Evolutionary conservation across 805 yeast species (phyloP).

Genomic region (Starmerella gropengiesseri): DNA sequence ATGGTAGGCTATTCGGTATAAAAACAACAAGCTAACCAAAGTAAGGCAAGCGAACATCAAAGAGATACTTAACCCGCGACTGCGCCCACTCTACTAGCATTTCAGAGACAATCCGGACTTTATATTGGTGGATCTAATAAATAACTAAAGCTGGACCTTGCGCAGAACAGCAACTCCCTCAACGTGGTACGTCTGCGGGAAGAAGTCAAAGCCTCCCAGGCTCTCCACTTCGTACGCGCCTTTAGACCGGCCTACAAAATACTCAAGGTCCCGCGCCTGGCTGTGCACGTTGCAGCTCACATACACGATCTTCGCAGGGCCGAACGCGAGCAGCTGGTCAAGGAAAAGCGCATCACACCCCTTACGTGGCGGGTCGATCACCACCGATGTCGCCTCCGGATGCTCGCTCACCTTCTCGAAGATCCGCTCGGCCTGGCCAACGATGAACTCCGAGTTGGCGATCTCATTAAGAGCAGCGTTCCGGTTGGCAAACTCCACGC

Average conservation of each 20-base stretch:
- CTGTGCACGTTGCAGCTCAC: conserved; percentile 96
- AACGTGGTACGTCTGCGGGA: conserved; percentile 89
- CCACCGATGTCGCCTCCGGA: conserved; percentile 66
- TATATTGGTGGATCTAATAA: background rate
- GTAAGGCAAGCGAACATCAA: too few relatives aligned
- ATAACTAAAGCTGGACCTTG: background rate
- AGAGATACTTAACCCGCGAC: too few relatives aligned
- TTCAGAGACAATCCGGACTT: background rate
- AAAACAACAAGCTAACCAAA: too few relatives aligned
- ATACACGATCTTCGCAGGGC: conserved; percentile 82
- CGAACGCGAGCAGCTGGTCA: conserved; percentile 70
- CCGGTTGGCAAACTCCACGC: conserved; percentile 73
- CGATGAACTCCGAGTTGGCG: conserved; percentile 69
- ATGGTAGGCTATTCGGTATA: too few relatives aligned
- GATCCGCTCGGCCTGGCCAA: conserved; percentile 85
- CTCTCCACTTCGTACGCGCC: conserved; percentile 59
- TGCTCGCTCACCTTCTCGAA: conserved; percentile 60
- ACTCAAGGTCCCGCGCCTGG: conserved; percentile 88
- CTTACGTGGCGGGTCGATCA: conserved; percentile 93
- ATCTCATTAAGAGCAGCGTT: conserved; percentile 72
- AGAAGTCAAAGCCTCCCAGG: conserved; percentile 89
- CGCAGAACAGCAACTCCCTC: conserved; percentile 71
- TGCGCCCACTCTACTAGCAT: background rate
- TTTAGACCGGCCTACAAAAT: conserved; percentile 48
- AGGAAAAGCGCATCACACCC: conserved; percentile 88